Evolutionary conservation across 192 early-diverging fungal genomes (phyloP).

Genomic region (Podila minutissima): DNA sequence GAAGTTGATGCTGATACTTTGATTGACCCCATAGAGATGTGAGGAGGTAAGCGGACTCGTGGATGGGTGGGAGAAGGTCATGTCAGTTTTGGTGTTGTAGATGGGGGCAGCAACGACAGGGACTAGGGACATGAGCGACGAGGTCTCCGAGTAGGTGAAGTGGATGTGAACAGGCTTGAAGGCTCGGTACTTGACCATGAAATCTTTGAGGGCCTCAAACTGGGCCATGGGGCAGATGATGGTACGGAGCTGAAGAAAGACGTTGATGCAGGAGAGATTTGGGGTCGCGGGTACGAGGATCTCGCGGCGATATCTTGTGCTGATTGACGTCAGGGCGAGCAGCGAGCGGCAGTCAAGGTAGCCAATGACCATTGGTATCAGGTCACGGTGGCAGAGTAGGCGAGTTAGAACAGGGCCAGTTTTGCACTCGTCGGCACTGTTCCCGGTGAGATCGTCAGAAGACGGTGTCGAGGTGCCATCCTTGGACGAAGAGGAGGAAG

Average conservation of each 20-base stretch:
- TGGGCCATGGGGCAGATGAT: slow-evolving; percentile 45
- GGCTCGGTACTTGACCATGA: slow-evolving; percentile 42
- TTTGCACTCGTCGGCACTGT: slow-evolving; percentile 2
- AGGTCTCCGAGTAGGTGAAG: slow-evolving; percentile 40
- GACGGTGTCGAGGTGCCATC: neutral
- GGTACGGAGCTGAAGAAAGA: slow-evolving; percentile 24
- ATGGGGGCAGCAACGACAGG: slow-evolving; percentile 34
- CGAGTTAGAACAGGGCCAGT: slow-evolving; percentile 19
- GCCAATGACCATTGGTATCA: slow-evolving; percentile 29
- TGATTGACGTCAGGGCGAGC: slow-evolving; percentile 20
- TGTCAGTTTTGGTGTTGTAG: slow-evolving; percentile 33
- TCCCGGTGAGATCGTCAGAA: neutral
- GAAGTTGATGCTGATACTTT: slow-evolving; percentile 48
- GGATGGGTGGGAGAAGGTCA: slow-evolving; percentile 20
- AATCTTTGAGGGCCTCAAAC: slow-evolving; percentile 46
- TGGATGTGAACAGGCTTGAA: slow-evolving; percentile 45
- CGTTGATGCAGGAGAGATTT: slow-evolving; percentile 27
- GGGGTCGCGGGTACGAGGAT: slow-evolving; percentile 34
- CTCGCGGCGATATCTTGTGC: slow-evolving; percentile 22
- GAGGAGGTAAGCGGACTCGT: slow-evolving; percentile 28
- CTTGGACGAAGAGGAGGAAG: neutral
- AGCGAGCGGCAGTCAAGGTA: slow-evolving; percentile 35
- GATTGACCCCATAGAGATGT: slow-evolving; percentile 27
- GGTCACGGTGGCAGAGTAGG: slow-evolving; percentile 21
- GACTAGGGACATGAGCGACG: slow-evolving; percentile 36